phyloP scores from a whole-genome alignment of 345 rosid genomes.

The Euclidium syriacum region DNA sequence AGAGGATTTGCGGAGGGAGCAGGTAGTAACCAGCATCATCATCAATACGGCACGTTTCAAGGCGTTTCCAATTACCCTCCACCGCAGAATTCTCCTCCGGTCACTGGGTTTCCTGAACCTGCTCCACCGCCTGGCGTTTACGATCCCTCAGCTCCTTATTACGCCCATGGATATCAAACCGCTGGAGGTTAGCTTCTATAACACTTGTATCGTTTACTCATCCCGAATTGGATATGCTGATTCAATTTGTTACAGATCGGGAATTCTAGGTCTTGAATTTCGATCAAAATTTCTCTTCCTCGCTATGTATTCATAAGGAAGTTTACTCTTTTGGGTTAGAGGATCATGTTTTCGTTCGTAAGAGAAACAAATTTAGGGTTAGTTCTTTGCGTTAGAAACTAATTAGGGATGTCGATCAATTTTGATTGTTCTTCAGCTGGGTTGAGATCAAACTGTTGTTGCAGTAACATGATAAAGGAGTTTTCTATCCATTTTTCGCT shows the following conservation, averaged over 20 bases:
- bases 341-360: neutral
- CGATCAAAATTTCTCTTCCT: neutral
- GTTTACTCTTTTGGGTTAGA: neutral
- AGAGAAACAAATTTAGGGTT: neutral
- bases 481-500: neutral
- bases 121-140: conserved; percentile 62
- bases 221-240: neutral
- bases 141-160: conserved; percentile 41
- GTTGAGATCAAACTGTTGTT: neutral
- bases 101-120: conserved; percentile 84
- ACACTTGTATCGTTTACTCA: neutral
- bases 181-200: conserved; percentile 48
- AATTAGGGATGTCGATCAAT: no score
- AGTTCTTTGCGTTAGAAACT: neutral
- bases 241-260: neutral
- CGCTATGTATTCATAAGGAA: neutral
- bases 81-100: conserved; percentile 49
- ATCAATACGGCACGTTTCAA: conserved; percentile 91
- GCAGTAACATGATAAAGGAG: neutral
- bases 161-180: conserved; percentile 64
- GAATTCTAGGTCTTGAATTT: neutral
- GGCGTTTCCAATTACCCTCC: conserved; percentile 90
- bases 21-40: conserved; percentile 29
- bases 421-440: neutral
- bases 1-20: conserved; percentile 28